These are phyloP conservation scores for Chara braunii DNA, from an alignment of 139 green algal species.

Conservation along the genomic window DNA sequence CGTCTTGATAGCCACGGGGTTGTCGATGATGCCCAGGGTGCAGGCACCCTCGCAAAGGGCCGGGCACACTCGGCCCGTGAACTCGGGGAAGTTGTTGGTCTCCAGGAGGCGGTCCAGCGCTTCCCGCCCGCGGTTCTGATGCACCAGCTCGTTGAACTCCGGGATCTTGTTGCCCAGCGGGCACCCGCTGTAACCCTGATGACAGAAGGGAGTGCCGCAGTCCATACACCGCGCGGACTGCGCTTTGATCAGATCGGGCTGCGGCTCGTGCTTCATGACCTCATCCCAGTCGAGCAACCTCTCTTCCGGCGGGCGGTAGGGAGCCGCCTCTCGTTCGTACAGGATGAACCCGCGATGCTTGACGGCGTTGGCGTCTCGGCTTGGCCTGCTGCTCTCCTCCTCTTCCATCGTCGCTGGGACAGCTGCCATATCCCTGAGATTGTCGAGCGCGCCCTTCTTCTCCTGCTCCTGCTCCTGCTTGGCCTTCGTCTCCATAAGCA, in stretches of 20 bases:
- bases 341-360: conserved; percentile 80
- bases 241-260: conserved; percentile 65
- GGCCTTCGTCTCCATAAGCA: no score
- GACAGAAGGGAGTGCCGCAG: conserved; percentile 91
- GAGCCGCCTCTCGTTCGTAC: conserved; percentile 74
- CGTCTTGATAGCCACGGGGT: conserved; percentile 89
- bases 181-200: conserved; percentile 58
- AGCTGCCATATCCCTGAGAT: conserved; percentile 59
- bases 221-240: conserved; percentile 87
- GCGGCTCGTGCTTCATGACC: conserved; percentile 49
- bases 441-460: conserved; percentile 64
- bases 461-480: conserved; percentile 43
- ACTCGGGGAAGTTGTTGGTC: conserved; percentile 97
- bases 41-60: conserved; percentile 87
- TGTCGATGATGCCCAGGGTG: conserved; percentile 88
- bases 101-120: conserved; percentile 78
- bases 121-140: conserved; percentile 75
- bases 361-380: conserved; percentile 25
- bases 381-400: no score
- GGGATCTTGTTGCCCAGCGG: conserved; percentile 87
- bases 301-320: conserved; percentile 74
- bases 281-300: conserved; percentile 83
- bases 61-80: conserved; percentile 81
- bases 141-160: conserved; percentile 91
- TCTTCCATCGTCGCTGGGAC: neutral